These are phyloP conservation scores for Metahyphopichia silvanorum DNA, from an alignment of 805 yeast species.

Conservation along the genomic window DNA sequence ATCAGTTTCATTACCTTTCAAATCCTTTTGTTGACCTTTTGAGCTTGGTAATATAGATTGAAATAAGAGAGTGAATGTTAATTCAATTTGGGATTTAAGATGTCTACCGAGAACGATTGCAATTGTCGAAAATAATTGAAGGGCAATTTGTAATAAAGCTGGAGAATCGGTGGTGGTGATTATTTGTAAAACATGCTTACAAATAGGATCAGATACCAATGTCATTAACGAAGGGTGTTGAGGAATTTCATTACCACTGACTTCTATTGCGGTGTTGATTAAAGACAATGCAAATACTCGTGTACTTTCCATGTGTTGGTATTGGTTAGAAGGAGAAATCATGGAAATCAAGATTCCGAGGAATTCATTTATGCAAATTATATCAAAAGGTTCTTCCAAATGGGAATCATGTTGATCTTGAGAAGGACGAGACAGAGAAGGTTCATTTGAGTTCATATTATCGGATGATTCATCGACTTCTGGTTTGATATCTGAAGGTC, in stretches of 20 bases:
- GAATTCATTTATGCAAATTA: conserved; percentile 73
- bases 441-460: not conserved
- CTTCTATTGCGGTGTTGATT: conserved; percentile 76
- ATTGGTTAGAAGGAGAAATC: conserved; percentile 77
- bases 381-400: conserved; percentile 55
- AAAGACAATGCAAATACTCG: conserved; percentile 78
- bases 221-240: conserved; percentile 62
- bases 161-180: conserved; percentile 74
- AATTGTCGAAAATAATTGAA: conserved; percentile 72
- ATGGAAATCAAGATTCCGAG: conserved; percentile 73
- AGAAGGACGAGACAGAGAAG: not conserved
- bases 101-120: conserved; percentile 61
- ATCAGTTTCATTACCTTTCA: conserved; percentile 12
- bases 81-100: conserved; percentile 78
- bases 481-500: conserved; percentile 3
- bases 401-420: conserved; percentile 9
- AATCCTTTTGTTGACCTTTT: conserved; percentile 12
- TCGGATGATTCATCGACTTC: not conserved
- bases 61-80: conserved; percentile 62
- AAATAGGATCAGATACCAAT: conserved; percentile 74
- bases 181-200: conserved; percentile 78
- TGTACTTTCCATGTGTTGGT: conserved; percentile 83
- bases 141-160: conserved; percentile 66
- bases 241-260: conserved; percentile 62
- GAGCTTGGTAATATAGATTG: conserved; percentile 47